These are phyloP conservation scores for Neonectria neomacrospora DNA, from an alignment of 2,329 filamentous ascomycete species.

Conservation along the genomic window DNA sequence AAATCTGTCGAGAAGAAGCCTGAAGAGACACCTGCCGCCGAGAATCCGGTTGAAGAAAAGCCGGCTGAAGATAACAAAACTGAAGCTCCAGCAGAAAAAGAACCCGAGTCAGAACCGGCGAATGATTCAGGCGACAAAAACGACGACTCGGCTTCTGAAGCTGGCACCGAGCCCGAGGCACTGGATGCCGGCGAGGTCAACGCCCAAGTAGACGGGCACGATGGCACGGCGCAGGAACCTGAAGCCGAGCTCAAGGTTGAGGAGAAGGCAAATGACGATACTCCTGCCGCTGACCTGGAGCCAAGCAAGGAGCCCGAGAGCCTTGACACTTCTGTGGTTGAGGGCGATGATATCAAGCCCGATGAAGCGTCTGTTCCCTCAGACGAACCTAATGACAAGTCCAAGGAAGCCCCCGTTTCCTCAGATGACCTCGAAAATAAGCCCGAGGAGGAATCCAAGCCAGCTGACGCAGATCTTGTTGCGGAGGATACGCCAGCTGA, in stretches of 20 bases:
- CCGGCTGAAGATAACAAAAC: constrained; percentile 4
- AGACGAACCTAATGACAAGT: neutral
- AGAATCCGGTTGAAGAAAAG: constrained; percentile 3
- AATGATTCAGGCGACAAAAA: constrained; percentile 7
- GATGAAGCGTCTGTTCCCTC: constrained; percentile 10
- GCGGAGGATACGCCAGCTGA: neutral
- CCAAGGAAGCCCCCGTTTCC: neutral
- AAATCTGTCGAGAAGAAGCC: constrained; percentile 5
- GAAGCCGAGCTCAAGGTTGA: constrained; percentile 11
- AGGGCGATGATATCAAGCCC: constrained; percentile 12
- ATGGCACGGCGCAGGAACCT: constrained; percentile 5
- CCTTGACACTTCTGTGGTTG: neutral
- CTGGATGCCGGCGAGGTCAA: constrained; percentile 23
- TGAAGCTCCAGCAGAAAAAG: constrained; percentile 3
- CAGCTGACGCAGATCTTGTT: neutral
- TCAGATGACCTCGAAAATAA: neutral
- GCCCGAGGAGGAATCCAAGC: neutral
- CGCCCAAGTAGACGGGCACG: constrained; percentile 18
- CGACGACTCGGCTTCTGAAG: constrained; percentile 9
- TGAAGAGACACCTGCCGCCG: constrained; percentile 14
- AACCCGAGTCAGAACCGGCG: constrained; percentile 17
- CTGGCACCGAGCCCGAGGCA: constrained; percentile 12
- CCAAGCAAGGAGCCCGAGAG: constrained; percentile 18
- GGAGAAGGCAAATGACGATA: constrained; percentile 14
- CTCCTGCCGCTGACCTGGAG: constrained; percentile 5